phyloP scores from a whole-genome alignment of 140 eudicot genomes.

The Bidens hawaiensis region DNA sequence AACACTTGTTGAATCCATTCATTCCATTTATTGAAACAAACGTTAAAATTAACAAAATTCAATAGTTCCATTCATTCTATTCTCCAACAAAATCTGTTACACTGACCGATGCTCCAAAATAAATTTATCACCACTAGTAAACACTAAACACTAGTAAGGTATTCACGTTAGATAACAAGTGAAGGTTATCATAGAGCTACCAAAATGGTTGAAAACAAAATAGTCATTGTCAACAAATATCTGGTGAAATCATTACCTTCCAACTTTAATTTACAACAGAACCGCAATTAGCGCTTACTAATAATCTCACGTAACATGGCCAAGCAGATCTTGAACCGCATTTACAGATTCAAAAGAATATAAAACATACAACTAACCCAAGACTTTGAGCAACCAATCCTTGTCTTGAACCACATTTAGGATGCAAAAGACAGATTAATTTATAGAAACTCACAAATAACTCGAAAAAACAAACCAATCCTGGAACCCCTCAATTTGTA shows the following conservation, averaged over 20 bases:
- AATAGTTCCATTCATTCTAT: too few relatives aligned
- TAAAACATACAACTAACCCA: neutral
- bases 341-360: neutral
- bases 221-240: neutral
- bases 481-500: neutral
- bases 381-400: neutral
- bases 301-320: neutral
- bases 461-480: neutral
- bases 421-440: neutral
- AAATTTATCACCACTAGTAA: too few relatives aligned
- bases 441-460: neutral
- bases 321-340: neutral
- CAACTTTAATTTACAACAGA: neutral
- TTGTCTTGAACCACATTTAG: neutral
- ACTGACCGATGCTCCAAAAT: too few relatives aligned
- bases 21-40: too few relatives aligned
- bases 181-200: too few relatives aligned
- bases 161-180: too few relatives aligned
- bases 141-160: too few relatives aligned
- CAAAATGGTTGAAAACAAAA: too few relatives aligned
- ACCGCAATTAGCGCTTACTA: neutral
- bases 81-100: too few relatives aligned
- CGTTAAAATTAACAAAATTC: too few relatives aligned
- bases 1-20: too few relatives aligned
- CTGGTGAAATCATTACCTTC: neutral